Evolutionary conservation across 495 filamentous ascomycete genomes (phyloP).

Genomic region (Apodospora peruviana): DNA sequence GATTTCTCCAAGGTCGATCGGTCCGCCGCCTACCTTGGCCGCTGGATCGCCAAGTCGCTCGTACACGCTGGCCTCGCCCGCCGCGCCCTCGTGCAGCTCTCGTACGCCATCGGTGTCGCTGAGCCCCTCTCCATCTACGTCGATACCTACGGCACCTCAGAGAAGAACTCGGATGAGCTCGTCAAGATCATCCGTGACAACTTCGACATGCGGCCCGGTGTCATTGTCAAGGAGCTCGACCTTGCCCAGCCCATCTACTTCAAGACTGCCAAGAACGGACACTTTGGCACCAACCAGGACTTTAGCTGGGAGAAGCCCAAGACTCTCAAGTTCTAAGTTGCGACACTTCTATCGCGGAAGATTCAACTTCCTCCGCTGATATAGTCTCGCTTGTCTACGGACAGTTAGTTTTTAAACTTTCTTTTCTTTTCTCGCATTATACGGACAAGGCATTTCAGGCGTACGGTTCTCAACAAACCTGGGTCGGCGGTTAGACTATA

Average conservation of each 20-base stretch:
- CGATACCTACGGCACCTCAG: conserved; percentile 76
- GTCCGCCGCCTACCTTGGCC: conserved; percentile 92
- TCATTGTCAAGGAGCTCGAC: conserved; percentile 97
- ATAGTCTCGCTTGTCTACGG: conserved; percentile 21
- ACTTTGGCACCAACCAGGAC: conserved; percentile 93
- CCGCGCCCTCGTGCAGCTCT: conserved; percentile 92
- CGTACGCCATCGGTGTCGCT: conserved; percentile 97
- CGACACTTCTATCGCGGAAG: conserved; percentile 23
- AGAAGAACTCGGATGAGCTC: conserved; percentile 69
- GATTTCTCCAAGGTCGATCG: conserved; percentile 99
- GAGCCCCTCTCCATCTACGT: conserved; percentile 92
- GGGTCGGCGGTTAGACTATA: conserved; percentile 29
- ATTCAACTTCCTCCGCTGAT: conserved; percentile 34
- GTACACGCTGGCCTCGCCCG: conserved; percentile 82
- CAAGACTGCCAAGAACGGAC: conserved; percentile 98
- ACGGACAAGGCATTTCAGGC: conserved; percentile 27
- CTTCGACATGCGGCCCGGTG: conserved; percentile 95
- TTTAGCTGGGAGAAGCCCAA: conserved; percentile 99
- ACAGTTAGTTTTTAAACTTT: conserved; percentile 11
- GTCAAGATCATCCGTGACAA: conserved; percentile 90
- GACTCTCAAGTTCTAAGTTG: conserved; percentile 74
- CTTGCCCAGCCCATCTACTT: conserved; percentile 94
- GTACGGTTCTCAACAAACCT: conserved; percentile 41
- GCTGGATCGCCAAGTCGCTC: conserved; percentile 98
- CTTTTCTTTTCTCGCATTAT: conserved; percentile 18